These are phyloP conservation scores for Decorospora gaudefroyi DNA, from an alignment of 2,329 filamentous ascomycete genomes.

Conservation along the genomic window DNA sequence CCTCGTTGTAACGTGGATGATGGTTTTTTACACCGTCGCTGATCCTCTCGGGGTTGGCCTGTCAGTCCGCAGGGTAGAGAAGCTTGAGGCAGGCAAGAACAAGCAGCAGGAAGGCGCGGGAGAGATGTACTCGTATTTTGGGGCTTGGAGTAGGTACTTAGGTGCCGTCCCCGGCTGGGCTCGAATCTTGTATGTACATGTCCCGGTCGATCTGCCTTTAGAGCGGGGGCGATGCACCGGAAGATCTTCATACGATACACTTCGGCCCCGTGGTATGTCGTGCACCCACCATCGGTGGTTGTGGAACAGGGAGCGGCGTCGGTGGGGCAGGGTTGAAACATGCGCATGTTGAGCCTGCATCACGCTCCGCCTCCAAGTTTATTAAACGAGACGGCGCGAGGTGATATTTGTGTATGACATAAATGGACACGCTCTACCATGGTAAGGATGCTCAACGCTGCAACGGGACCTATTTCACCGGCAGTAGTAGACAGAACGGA, in stretches of 20 bases:
- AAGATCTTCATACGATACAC: background rate
- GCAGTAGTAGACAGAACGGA: background rate
- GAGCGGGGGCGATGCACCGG: background rate
- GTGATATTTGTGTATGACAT: no score
- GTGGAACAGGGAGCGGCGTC: slow-evolving; percentile 3
- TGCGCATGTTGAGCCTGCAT: background rate
- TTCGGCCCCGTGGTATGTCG: slow-evolving; percentile 5
- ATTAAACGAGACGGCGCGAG: no score
- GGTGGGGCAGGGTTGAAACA: slow-evolving; percentile 14
- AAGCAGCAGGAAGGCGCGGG: slow-evolving; percentile 38
- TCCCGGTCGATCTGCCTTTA: background rate
- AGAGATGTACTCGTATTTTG: slow-evolving; percentile 53
- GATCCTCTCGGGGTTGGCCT: slow-evolving; percentile 59
- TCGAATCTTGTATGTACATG: no score
- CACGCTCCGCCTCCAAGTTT: no score
- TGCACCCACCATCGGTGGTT: slow-evolving; percentile 2
- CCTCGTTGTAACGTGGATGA: slow-evolving; percentile 61
- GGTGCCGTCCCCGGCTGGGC: no score
- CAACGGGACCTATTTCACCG: background rate
- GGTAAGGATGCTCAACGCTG: background rate
- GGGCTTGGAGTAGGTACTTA: slow-evolving; percentile 48
- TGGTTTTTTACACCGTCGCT: slow-evolving; percentile 61
- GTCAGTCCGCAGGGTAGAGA: slow-evolving; percentile 54
- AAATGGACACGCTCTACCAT: no score
- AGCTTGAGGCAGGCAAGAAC: slow-evolving; percentile 45